These are phyloP conservation scores for Saccharomyces pastorianus DNA, from an alignment of 1,139 yeast genomes.

Conservation along the genomic window DNA sequence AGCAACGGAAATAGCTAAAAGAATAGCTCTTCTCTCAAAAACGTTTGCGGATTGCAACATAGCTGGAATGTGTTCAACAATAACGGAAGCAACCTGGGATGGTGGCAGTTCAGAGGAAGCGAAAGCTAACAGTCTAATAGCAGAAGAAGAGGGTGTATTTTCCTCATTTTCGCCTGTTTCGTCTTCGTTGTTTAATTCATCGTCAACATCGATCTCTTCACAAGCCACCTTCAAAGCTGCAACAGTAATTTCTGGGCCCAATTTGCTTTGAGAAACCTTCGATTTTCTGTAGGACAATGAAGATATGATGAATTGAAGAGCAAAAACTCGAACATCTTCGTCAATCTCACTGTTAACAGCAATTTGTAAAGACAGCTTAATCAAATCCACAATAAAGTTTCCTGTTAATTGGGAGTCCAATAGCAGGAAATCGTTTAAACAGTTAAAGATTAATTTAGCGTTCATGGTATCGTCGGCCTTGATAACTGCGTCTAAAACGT, in stretches of 20 bases:
- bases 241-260: slow-evolving; percentile 73
- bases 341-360: slow-evolving; percentile 61
- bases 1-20: slow-evolving; percentile 73
- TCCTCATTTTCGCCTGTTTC: slow-evolving; percentile 93
- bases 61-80: slow-evolving; percentile 59
- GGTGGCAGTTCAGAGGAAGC: slow-evolving; percentile 85
- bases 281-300: slow-evolving; percentile 67
- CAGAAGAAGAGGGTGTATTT: slow-evolving; percentile 68
- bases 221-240: slow-evolving; percentile 73
- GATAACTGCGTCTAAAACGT: slow-evolving; percentile 71
- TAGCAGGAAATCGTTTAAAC: slow-evolving; percentile 70
- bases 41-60: slow-evolving; percentile 58
- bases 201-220: slow-evolving; percentile 67
- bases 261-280: slow-evolving; percentile 51
- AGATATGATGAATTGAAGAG: slow-evolving; percentile 76
- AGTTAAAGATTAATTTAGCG: slow-evolving; percentile 73
- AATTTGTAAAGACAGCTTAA: slow-evolving; percentile 69
- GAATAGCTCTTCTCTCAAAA: slow-evolving; percentile 82
- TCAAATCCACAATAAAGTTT: slow-evolving; percentile 59
- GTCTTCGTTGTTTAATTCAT: slow-evolving; percentile 67
- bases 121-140: slow-evolving; percentile 70
- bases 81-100: slow-evolving; percentile 76
- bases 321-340: slow-evolving; percentile 75
- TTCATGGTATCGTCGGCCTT: slow-evolving; percentile 61
- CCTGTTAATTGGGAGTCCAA: slow-evolving; percentile 75